Evolutionary conservation across 2,329 filamentous ascomycete genomes (phyloP), one percentile per base, ranked within the genome.

Genomic region (Xylariaceae sp.): DNA sequence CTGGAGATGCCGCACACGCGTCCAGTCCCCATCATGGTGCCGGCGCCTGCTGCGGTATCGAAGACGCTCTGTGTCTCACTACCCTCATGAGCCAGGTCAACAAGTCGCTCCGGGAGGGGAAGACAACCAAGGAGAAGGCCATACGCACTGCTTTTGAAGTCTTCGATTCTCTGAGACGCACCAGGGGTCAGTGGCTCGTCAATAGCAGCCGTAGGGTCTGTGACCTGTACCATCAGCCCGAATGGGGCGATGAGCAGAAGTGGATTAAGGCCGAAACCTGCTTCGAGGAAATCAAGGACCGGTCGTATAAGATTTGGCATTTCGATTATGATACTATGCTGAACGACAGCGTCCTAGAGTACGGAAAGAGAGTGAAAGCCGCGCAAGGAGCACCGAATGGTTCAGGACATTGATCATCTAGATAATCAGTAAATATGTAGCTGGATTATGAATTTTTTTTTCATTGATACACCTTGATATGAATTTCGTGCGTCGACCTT

Each of bases 31-130:
- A 65, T 48, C 61, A 66, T 40, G 64, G 65, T 23, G 63, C 64
- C 2, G 61, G 64, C 2, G 65, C 65, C 2, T 62, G 65, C 42
- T 56, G 57, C 26, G 65, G 60, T 2, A 54, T 81, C 72, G 78
- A 79, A 75, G 18, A 72, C 65, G 9, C 72, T 74, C 3, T 67
- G 16, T 59, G 57, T 20, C 68, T 81, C 19, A 79, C 78, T 72
- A 81, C 78, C 0, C 70, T 81, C 26, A 76, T 79, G 1, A 77
- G 79, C 57, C 53, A 61, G 43, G 60, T 60, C 32, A 61, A 57
- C 3, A 20, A 32, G 7, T 52, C 58, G 19, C 29, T 57, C 4
- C 45, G 29, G 2, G 45, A 50, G 19, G 41, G 46, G 1, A n/a
- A 56, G 18, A 20, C 45, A 9, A 52, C 44, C 10, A 62, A 60